Evolutionary conservation across 23 red algal genomes (phyloP).

Genomic region (Cyanidium caldarium): DNA sequence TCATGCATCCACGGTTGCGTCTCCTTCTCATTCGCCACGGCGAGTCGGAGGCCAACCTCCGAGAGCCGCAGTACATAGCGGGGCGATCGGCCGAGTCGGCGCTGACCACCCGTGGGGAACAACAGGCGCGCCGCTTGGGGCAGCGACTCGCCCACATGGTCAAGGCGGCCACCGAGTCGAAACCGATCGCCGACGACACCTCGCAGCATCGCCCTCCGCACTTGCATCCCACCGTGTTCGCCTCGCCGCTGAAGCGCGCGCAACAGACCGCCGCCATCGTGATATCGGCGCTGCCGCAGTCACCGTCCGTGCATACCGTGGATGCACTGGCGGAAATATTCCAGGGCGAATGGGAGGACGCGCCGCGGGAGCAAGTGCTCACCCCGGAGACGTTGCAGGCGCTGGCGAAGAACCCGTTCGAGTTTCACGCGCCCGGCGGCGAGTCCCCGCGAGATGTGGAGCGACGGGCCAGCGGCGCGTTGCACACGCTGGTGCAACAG

Average conservation of each 20-base stretch:
- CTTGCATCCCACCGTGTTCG: background rate
- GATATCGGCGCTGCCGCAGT: background rate
- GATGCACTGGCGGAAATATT: background rate
- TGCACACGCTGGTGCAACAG: background rate
- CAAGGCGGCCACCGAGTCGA: too few relatives aligned
- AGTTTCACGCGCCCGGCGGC: background rate
- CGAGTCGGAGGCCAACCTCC: constrained; percentile 8
- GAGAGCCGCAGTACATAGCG: background rate
- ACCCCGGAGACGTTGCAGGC: constrained; percentile 8
- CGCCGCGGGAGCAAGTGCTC: background rate
- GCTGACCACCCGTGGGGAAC: background rate
- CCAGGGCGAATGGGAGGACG: background rate
- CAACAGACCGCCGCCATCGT: background rate
- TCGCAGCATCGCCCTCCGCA: background rate
- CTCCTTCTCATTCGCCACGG: constrained; percentile 8
- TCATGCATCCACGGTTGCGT: too few relatives aligned
- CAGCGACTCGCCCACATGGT: background rate
- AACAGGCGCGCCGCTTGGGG: background rate
- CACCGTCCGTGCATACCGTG: background rate
- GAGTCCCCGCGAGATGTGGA: background rate
- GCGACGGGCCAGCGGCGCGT: background rate
- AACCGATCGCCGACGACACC: too few relatives aligned
- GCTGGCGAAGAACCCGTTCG: background rate
- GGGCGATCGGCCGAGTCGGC: background rate
- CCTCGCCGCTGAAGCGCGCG: background rate